Base-by-base conservation (phyloP, 139 green algal genomes). In the Closterium sp. region DNA sequence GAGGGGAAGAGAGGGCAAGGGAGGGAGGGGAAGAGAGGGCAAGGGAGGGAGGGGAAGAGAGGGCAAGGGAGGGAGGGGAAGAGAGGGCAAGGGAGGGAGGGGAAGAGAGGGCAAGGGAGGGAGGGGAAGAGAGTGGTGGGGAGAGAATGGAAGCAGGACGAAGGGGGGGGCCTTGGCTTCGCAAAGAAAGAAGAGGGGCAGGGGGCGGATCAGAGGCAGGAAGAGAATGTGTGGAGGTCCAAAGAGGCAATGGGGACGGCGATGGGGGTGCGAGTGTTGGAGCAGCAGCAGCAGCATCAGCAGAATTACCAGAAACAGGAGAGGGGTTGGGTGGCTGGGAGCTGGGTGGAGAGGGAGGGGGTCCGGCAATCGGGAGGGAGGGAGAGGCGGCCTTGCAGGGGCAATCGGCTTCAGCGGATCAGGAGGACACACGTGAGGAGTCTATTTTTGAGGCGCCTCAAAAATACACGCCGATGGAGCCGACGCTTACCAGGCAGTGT, bases 71-170 rank as follows among this genome's bases (percentile, higher is more conserved):
- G 6, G 21, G 64, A 10, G 33, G 28, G 88, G 43, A 87, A 10
- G 88, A 90, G 30, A 89, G 34, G 43, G 64, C 2, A 38, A 1
- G 25, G 31, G 9, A 33, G 88, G 64, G 16, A 90, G 35, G 43
- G 83, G 43, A 87, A 10, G 88, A 91, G 83, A 86, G 31, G 64
- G 88, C 90, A 36, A n/a, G 16, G 28, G 83, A 90, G 88, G 66
- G 83, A 91, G 88, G 86, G 10, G 35, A 87, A 19, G 31, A 89
- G 33, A n/a, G 86, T 89, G 16, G n/a, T 89, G 86, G 86, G 32
- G 33, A 87, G 84, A 35, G 1, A 76, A 19, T 12, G 16, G 35
- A 84, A n/a, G n/a, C n/a, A n/a, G n/a, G n/a, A n/a, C n/a, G n/a
- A n/a, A n/a, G n/a, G n/a, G n/a, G n/a, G 30, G 86, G 83, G 31